These are phyloP conservation scores for Ogataea nitratoaversa DNA, from an alignment of 805 yeast genomes.

Conservation along the genomic window DNA sequence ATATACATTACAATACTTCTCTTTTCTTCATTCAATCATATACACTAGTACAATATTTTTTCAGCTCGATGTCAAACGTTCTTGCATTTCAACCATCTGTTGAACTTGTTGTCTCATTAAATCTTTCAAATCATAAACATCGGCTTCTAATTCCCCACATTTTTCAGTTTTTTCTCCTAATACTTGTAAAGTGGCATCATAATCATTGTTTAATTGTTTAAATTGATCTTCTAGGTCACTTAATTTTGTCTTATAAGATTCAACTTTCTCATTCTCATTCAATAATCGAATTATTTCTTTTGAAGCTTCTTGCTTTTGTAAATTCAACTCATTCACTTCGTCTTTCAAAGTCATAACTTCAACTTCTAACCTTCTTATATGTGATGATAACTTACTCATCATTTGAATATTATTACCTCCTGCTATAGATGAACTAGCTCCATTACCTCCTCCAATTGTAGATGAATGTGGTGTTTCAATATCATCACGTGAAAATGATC, in stretches of 20 bases:
- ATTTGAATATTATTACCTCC: conserved; percentile 47
- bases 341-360: conserved; percentile 66
- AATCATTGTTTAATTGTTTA: conserved; percentile 15
- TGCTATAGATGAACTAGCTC: conserved; percentile 13
- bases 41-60: not conserved
- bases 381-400: conserved; percentile 69
- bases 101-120: conserved; percentile 80
- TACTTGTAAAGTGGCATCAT: conserved; percentile 54
- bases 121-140: conserved; percentile 84
- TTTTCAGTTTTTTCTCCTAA: conserved; percentile 86
- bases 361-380: conserved; percentile 73
- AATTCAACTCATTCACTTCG: conserved; percentile 48
- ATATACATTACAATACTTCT: not conserved
- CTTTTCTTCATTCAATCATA: not conserved
- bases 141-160: conserved; percentile 82
- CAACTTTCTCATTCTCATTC: conserved; percentile 48
- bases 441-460: conserved; percentile 15
- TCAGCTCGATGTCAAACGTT: conserved; percentile 8
- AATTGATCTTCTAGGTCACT: conserved; percentile 19
- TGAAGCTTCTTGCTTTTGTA: conserved; percentile 63
- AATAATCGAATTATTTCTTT: conserved; percentile 59
- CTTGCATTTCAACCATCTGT: conserved; percentile 70
- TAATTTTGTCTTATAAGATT: conserved; percentile 26
- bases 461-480: conserved; percentile 22
- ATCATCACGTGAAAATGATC: conserved; percentile 16